phyloP scores from a whole-genome alignment of 1,139 yeast genomes.

The Scheffersomyces stambukii region DNA sequence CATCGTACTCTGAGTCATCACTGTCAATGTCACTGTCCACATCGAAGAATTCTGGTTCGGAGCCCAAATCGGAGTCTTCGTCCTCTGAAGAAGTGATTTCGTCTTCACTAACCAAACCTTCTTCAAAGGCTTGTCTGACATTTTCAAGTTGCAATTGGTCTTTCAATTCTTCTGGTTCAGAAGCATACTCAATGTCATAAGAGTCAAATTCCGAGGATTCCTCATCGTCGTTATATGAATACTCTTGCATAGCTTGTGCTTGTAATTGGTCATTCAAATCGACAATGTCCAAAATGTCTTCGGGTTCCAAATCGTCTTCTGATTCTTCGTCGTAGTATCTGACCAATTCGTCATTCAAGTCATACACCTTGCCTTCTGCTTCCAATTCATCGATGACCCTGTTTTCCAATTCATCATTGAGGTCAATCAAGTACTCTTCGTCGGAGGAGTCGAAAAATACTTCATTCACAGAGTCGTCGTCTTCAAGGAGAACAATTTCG shows the following conservation, averaged over 20 bases:
- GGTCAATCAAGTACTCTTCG: slow-evolving; percentile 22
- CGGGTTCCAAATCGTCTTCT: slow-evolving; percentile 8
- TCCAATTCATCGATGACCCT: slow-evolving; percentile 33
- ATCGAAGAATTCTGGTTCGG: slow-evolving; percentile 32
- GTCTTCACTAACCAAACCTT: slow-evolving; percentile 28
- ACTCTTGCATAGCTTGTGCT: neutral
- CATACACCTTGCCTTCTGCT: slow-evolving; percentile 31
- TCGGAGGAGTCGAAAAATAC: slow-evolving; percentile 13
- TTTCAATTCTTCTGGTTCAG: slow-evolving; percentile 29
- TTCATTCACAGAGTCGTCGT: slow-evolving; percentile 8
- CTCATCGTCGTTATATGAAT: too few species aligned
- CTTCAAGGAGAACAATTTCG: slow-evolving; percentile 5
- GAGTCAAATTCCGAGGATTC: slow-evolving; percentile 9
- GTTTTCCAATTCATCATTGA: slow-evolving; percentile 36
- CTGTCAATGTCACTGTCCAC: slow-evolving; percentile 20
- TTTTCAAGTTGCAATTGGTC: slow-evolving; percentile 37
- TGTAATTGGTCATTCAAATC: slow-evolving; percentile 6
- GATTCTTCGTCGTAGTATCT: slow-evolving; percentile 31
- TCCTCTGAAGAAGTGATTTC: slow-evolving; percentile 23
- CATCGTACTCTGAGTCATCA: slow-evolving; percentile 21
- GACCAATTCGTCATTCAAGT: slow-evolving; percentile 39
- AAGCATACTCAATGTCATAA: slow-evolving; percentile 22
- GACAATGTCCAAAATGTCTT: slow-evolving; percentile 7
- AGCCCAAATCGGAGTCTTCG: slow-evolving; percentile 25
- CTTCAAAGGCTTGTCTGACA: slow-evolving; percentile 39